Evolutionary conservation across 805 yeast species (phyloP), one percentile per base, ranked within the genome.

Genomic region (Yamadazyma philogaea): DNA sequence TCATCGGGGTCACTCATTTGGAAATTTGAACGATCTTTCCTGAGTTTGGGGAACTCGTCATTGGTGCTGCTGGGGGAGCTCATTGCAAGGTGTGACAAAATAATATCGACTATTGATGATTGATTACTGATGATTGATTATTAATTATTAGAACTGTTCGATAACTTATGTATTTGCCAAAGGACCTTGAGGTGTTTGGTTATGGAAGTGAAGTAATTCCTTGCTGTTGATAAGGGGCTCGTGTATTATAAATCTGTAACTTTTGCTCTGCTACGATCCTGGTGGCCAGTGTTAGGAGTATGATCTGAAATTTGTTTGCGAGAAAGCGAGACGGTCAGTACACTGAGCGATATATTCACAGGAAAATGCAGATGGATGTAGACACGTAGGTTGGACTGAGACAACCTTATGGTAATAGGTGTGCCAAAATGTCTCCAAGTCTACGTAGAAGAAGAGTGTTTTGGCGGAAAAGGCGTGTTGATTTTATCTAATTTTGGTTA

Each of bases 1-100:
- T 46, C 51, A 27, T 43, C 37, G 59, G 66, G 58, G 20, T 62
- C 66, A 22, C 17, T 22, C 42, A 39, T 39, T 24, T 31, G 37
- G 26, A 27, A 28, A 27, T 20, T 22, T 6, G 30, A 17, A 4
- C 36, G 44, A 27, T 37, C 42, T 12, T 37, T n/a, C n/a, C 19
- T 39, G 32, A 30, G 18, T 14, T 22, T 34, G 15, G n/a, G 27
- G 28, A 15, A 15, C 4, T 42, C 48, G 11, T 39, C 48, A 30
- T 40, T 40, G 5, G 32, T 27, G 42, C 48, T 44, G 26, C 48
- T 48, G 11, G 48, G 45, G 16, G 51, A 48, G 35, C 51, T 48
- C 51, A 48, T 47, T 28, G 10, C 28, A 24, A 24, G 10, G 12
- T 24, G 28, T 24, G n/a, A n/a, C n/a, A n/a, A n/a, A n/a, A n/a